Base-by-base conservation (phyloP, 2,329 filamentous ascomycete genomes). In the Acarospora socialis region DNA sequence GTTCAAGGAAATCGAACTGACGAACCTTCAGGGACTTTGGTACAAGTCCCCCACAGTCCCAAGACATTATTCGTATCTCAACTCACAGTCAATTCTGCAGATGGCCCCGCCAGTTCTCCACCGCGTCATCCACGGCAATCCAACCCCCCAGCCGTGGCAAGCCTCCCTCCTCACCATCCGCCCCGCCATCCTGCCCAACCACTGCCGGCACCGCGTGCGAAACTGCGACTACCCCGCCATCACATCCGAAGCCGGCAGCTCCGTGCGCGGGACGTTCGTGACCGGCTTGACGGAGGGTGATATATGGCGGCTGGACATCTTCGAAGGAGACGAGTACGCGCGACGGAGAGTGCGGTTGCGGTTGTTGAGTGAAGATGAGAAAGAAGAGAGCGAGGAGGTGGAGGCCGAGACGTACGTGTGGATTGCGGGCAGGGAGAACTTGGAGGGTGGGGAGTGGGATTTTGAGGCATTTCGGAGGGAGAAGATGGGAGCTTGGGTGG, bases 51-150 rank as follows among this genome's bases (percentile, higher is more conserved):
- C 5, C 4, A 5, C 9, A 14, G n/a, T 18, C 5, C 14, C 7
- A 14, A 19, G 3, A 4, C 3, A 15, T 7, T 7, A 4, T 8
- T 8, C 9, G 10, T 4, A 7, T 8, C 19, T 3, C 13, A 7
- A 13, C 8, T 12, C 12, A 10, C 49, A 14, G 7, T 12, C 12
- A 2, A 21, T 10, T 27, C 19, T 9, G 15, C 15, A 38, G 39
- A 94, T 94, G 84, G 80, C 77, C n/a, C 73, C 79, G 0, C 72
- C 79, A 48, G 76, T 95, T 46, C 82, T 95, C 45, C 78, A 80
- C 58, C 78, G 79, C 20, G 84, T 93, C 25, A 81, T 81, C 54
- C 81, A 86, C 56, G 71, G 74, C 43, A 56, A 58, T 6, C 53
- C 59, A 10, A 65, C 40, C 48, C 70, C 48, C 21, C 67, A 53